Evolutionary conservation across 2,329 filamentous ascomycete species (phyloP), one percentile per base, ranked within the genome.

Genomic region (Myriangium duriaei): DNA sequence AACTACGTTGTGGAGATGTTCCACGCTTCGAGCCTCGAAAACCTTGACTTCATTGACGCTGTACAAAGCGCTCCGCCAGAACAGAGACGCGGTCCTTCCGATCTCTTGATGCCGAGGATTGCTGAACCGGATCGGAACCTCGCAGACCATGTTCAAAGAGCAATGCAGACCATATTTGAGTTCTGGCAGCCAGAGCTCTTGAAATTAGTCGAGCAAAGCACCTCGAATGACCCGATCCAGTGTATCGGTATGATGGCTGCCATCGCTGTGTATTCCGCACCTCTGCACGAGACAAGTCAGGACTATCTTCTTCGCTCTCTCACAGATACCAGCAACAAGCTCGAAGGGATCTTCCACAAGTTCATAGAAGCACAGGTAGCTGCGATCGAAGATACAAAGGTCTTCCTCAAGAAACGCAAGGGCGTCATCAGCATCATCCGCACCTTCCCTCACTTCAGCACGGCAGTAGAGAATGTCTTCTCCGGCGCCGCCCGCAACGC

Each of bases 1-100:
- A 96, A 95, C 55, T 98, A 96, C 54, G 69, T 95, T 34, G 78
- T 94, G n/a, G 85, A 93, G 49, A 91, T 95, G 58, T 96, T 96
- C 70, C 88, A 96, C 50, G 76, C 91, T 16, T 83, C 81, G n/a
- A 92, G 85, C 2, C 68, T 88, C 17, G 79, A 86, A 50, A 79
- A 76, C 24, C 62, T 73, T 11, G 87, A 95, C 53, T 96, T 95
- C 53, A 71, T 81, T 1, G 91, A 96, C 47, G 72, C 79, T 2
- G 79, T 95, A 12, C 67, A 72, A 13, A 69, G 72, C 2, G 67
- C 68, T 2, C 63, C 71, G 15, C 84, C 86, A 5, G 72, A 76
- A 30, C 69, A 78, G 26, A 75, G 88, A 32, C 69, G 70, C 30
- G 76, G 80, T 14, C 30, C 37, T 16, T 77, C 77, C 11, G 83